phyloP scores from a whole-genome alignment of 257 asterid genomes.

The Coffea eugenioides region DNA sequence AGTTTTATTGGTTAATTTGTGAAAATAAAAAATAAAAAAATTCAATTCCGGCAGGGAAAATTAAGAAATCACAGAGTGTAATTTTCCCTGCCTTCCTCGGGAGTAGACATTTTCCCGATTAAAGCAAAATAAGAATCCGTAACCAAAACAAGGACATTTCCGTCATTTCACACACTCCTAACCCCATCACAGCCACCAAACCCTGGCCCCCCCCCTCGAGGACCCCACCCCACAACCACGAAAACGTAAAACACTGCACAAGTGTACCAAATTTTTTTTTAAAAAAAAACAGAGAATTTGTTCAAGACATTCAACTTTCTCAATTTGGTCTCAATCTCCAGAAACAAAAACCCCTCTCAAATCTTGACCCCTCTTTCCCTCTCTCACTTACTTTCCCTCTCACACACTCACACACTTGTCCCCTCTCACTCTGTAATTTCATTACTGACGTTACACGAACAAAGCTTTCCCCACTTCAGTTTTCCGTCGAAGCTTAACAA shows the following conservation, averaged over 20 bases:
- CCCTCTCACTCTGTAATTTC: conserved; percentile 2
- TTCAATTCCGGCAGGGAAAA: too few relatives aligned
- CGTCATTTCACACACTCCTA: conserved; percentile 9
- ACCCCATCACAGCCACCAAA: not conserved
- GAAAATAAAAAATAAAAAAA: too few relatives aligned
- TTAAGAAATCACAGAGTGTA: too few relatives aligned
- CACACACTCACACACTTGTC: conserved; percentile 10
- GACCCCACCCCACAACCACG: too few relatives aligned
- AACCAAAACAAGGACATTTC: not conserved
- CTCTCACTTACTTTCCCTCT: conserved; percentile 2
- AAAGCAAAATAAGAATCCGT: not conserved
- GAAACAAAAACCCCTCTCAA: conserved; percentile 3
- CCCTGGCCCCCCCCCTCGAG: too few relatives aligned
- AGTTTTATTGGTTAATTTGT: too few relatives aligned
- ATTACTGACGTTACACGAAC: conserved; percentile 3
- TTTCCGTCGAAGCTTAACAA: not conserved
- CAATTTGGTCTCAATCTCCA: not conserved
- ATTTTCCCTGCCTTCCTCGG: too few relatives aligned
- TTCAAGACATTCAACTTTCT: conserved; percentile 1
- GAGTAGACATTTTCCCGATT: not conserved
- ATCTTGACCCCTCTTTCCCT: conserved; percentile 9
- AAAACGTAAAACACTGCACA: too few relatives aligned
- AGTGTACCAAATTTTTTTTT: too few relatives aligned
- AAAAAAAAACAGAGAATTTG: not conserved
- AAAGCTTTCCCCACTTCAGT: not conserved